A percentile compares a stretch with the other conserved stretches of the same genome.
phyloP scores from a whole-genome alignment of 495 filamentous ascomycete species.

The Penicillium ucsense region DNA sequence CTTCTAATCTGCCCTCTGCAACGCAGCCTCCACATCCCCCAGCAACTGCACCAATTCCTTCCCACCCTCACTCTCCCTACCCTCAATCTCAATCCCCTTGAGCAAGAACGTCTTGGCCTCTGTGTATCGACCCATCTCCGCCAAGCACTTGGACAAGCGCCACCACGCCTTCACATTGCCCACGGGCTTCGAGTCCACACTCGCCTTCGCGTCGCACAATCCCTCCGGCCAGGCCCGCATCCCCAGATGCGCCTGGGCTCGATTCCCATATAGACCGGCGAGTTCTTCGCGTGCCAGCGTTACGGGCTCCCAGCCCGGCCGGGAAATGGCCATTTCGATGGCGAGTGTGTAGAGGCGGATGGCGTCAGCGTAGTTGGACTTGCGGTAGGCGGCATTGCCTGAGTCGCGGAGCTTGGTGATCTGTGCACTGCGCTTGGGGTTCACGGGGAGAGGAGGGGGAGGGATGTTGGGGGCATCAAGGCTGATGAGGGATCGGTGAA shows the following conservation, averaged over 20 bases:
- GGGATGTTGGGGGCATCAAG: constrained; percentile 48
- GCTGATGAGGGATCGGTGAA: constrained; percentile 61
- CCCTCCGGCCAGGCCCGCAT: constrained; percentile 72
- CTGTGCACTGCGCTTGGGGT: constrained; percentile 75
- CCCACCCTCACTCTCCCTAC: constrained; percentile 48
- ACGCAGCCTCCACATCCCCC: constrained; percentile 54
- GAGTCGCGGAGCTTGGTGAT: constrained; percentile 84
- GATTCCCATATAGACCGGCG: constrained; percentile 67
- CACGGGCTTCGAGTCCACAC: constrained; percentile 77
- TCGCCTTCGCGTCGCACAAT: constrained; percentile 70
- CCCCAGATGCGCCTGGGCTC: constrained; percentile 84
- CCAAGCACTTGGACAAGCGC: constrained; percentile 67
- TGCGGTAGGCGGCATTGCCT: constrained; percentile 74
- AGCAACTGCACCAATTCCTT: constrained; percentile 56
- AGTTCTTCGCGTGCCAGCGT: constrained; percentile 77
- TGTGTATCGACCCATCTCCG: constrained; percentile 81
- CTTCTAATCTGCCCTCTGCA: constrained; percentile 14
- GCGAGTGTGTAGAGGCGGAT: constrained; percentile 71
- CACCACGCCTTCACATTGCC: constrained; percentile 95
- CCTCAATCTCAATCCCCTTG: constrained; percentile 74
- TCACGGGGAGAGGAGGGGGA: constrained; percentile 70
- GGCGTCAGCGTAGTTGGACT: constrained; percentile 63
- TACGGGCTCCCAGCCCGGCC: constrained; percentile 81
- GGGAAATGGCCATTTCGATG: constrained; percentile 73
- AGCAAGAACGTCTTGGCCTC: constrained; percentile 71